Evolutionary conservation across 805 yeast species (phyloP).

Genomic region (Dipodascopsis uninucleata): DNA sequence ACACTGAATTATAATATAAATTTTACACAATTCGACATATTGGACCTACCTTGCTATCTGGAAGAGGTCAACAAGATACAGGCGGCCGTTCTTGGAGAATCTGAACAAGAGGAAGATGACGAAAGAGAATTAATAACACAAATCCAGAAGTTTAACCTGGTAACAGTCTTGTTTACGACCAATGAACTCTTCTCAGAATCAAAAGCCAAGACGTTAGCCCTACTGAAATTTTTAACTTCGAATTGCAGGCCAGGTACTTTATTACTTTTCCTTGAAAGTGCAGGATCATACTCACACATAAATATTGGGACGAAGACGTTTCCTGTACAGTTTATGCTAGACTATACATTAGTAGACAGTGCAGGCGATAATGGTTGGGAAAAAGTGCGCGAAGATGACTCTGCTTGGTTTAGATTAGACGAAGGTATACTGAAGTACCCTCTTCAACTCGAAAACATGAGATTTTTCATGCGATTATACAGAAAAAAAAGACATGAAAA

Average conservation of each 20-base stretch:
- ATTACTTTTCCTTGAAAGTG: slow-evolving; percentile 75
- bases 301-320: slow-evolving; percentile 70
- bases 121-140: slow-evolving; percentile 3
- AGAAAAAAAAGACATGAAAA: too few species aligned
- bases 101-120: not conserved
- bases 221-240: slow-evolving; percentile 52
- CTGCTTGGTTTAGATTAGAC: slow-evolving; percentile 73
- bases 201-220: slow-evolving; percentile 54
- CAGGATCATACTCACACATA: slow-evolving; percentile 84
- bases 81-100: not conserved
- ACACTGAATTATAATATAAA: not conserved
- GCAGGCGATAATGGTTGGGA: slow-evolving; percentile 60
- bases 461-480: slow-evolving; percentile 77
- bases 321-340: slow-evolving; percentile 78
- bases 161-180: slow-evolving; percentile 79
- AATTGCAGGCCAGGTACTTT: slow-evolving; percentile 55
- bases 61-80: too few species aligned
- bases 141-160: slow-evolving; percentile 42
- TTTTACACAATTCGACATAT: slow-evolving; percentile 24
- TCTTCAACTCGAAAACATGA: slow-evolving; percentile 78
- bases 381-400: slow-evolving; percentile 59
- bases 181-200: slow-evolving; percentile 78
- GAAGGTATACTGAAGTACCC: slow-evolving; percentile 50
- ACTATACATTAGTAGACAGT: slow-evolving; percentile 50
- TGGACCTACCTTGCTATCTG: slow-evolving; percentile 23